These are phyloP conservation scores for Castanea mollissima DNA, from an alignment of 306 rosid genomes.

Conservation along the genomic window DNA sequence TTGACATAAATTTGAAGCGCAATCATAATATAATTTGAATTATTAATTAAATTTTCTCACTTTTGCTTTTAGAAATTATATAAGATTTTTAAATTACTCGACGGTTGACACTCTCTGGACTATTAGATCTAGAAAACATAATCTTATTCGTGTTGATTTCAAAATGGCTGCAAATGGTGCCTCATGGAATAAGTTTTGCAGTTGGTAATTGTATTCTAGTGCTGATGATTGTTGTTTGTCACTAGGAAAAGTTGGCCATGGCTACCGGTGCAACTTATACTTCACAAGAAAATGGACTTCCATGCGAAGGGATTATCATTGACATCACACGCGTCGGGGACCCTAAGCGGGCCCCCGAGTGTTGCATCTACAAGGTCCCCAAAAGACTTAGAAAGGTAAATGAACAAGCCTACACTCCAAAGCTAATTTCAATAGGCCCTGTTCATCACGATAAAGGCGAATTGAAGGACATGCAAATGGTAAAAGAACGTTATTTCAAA, in stretches of 20 bases:
- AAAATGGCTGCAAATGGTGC: no score
- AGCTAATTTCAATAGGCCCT: conserved; percentile 24
- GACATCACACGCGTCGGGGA: background rate
- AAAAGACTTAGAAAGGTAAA: conserved; percentile 11
- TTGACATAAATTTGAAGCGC: no score
- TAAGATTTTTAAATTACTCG: no score
- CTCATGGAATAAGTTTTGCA: no score
- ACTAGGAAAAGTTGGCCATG: background rate
- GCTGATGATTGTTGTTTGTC: background rate
- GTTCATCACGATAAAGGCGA: background rate
- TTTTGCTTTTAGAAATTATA: no score
- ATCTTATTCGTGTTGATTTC: no score
- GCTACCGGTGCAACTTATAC: background rate
- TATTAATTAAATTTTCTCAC: no score
- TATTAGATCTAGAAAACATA: no score
- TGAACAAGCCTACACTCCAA: conserved; percentile 10
- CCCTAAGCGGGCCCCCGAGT: background rate
- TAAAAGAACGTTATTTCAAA: background rate
- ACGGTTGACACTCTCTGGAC: no score
- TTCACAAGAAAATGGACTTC: no score
- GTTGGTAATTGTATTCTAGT: no score
- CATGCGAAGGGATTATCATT: background rate
- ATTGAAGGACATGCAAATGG: background rate
- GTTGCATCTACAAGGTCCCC: conserved; percentile 6
- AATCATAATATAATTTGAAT: no score